These are phyloP conservation scores for Musa beccarii DNA, from an alignment of 176 grass and related monocot species.

Conservation along the genomic window DNA sequence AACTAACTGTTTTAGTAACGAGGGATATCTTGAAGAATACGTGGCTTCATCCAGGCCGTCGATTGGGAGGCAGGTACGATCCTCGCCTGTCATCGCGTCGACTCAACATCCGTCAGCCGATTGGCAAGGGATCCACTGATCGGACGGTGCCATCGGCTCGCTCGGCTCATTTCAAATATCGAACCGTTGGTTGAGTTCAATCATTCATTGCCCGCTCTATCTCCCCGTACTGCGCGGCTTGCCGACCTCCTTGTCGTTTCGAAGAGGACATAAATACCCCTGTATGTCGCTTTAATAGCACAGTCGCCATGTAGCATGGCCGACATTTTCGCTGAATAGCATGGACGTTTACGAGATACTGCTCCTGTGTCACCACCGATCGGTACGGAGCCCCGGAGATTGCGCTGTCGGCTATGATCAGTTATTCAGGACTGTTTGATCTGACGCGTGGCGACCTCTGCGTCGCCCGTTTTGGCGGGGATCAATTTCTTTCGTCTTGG, in stretches of 20 bases:
- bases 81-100: too few species aligned
- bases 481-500: not conserved
- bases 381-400: too few species aligned
- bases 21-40: too few species aligned
- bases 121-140: not conserved
- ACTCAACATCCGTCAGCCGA: not conserved
- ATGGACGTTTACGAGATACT: not conserved
- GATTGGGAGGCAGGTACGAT: not conserved
- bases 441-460: not conserved
- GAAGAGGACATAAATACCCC: not conserved
- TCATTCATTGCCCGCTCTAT: not conserved
- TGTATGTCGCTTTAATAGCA: not conserved
- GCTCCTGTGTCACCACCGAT: too few species aligned
- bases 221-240: not conserved
- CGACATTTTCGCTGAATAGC: not conserved
- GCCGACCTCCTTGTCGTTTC: slow-evolving; percentile 3
- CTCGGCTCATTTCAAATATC: too few species aligned
- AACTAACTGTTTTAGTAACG: too few species aligned
- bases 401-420: not conserved
- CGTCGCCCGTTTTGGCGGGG: not conserved
- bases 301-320: too few species aligned
- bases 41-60: not conserved
- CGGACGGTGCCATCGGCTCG: not conserved
- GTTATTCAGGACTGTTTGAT: not conserved
- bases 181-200: too few species aligned